Base-by-base conservation (phyloP, 2,329 filamentous ascomycete species). In the Colletotrichum sp. region DNA sequence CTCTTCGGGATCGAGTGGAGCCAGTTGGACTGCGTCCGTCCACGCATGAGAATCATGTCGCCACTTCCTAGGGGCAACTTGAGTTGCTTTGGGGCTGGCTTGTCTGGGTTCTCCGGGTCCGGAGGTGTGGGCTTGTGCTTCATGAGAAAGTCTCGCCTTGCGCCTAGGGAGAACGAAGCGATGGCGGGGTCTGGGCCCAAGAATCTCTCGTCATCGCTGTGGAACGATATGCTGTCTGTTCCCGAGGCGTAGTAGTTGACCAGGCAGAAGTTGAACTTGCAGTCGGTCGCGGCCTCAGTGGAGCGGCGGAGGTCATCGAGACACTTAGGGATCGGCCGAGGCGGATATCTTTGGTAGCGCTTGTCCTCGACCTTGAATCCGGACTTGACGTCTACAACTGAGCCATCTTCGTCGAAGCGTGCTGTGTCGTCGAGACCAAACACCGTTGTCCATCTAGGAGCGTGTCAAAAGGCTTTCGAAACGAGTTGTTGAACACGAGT, bases 211-310 rank as follows among this genome's bases (percentile, higher is more conserved):
- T 96, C 94, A 78, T 96, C 95, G 65, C 92, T 94, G 83, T 96
- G 94, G 80, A 94, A 96, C 13, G 92, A 90, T 65, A 96, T 96
- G 78, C 93, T 95, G 82, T 96, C 94, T 8, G 91, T 86, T 0
- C 94, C 94, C 5, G 90, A 91, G n/a, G 93, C 93, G 81, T 96
- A 96, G 85, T 96, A 96, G 80, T 96, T 96, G 6, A 96, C 93
- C 2, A 96, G 88, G 75, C 93, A 94, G 81, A 96, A 95, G 81
- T 96, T 96, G 84, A 94, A 96, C 1, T 81, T 88, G 79, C 91
- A 90, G n/a, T 88, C 89, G 1, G 93, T 94, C 1, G 91, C 90
- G 6, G 88, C 87, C 83, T 96, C 93, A 2, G 93, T 92, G 12
- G 91, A 87, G 38, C 83, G 84, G 12, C 92, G 90, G 9, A 96